Conservation (phyloP, 768 basidiomycete genomes). For the Galerina sulciceps region DNA sequence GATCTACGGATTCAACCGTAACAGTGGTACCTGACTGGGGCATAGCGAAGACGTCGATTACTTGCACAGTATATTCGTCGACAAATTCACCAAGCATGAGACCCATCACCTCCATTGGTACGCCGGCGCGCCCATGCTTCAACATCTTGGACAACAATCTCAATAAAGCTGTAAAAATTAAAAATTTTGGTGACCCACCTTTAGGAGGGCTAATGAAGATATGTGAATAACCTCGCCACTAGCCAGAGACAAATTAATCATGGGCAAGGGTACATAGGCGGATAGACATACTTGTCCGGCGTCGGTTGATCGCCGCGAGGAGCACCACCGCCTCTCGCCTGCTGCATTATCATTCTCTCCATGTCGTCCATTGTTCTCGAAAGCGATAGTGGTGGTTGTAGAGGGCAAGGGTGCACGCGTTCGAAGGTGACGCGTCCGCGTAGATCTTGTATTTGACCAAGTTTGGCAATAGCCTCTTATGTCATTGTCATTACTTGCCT, state of each 20-base stretch:
- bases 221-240: conserved; percentile 97
- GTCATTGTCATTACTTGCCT: not conserved
- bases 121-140: conserved; percentile 97
- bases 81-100: conserved; percentile 98
- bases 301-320: conserved; percentile 52
- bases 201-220: conserved; percentile 93
- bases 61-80: conserved; percentile 94
- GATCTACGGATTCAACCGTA: conserved; percentile 97
- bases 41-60: conserved; percentile 98
- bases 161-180: conserved; percentile 5
- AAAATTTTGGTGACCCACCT: conserved; percentile 54
- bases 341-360: conserved; percentile 54
- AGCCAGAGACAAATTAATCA: conserved; percentile 10
- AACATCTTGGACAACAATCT: conserved; percentile 74
- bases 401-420: conserved; percentile 14
- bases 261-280: not conserved
- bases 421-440: conserved; percentile 50
- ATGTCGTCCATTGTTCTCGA: conserved; percentile 50
- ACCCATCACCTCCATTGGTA: conserved; percentile 99
- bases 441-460: conserved; percentile 32
- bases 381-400: conserved; percentile 14
- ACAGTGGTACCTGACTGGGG: conserved; percentile 98
- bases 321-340: conserved; percentile 41
- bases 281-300: conserved; percentile 72
- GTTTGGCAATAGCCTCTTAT: conserved; percentile 25